Conservation (phyloP, 2,329 filamentous ascomycete species). For the Phaeosphaeria sp. region DNA sequence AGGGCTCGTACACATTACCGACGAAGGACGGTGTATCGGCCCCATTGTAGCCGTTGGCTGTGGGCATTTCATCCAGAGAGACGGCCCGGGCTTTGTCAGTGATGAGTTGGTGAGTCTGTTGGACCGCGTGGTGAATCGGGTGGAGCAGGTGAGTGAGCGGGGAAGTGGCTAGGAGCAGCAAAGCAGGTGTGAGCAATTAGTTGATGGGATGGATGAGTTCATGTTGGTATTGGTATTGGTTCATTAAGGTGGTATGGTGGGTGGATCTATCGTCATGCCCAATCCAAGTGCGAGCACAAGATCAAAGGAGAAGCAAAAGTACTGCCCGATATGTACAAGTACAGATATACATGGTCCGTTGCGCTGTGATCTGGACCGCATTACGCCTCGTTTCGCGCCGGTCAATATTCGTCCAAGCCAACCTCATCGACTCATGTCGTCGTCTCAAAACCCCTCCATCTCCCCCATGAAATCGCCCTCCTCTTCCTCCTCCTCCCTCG, state of each 20-base stretch:
- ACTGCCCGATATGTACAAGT: not conserved
- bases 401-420: too few species aligned
- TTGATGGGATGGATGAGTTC: too few species aligned
- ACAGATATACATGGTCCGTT: not conserved
- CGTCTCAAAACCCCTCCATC: conserved; percentile 31
- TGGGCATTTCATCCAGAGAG: conserved; percentile 64
- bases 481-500: conserved; percentile 12
- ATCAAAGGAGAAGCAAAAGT: not conserved
- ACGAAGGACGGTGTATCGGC: conserved; percentile 49
- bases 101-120: conserved; percentile 41
- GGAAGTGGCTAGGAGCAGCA: too few species aligned
- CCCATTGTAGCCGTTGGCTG: conserved; percentile 57
- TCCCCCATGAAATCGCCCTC: conserved; percentile 40
- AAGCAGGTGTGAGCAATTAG: too few species aligned
- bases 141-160: conserved; percentile 41
- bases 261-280: too few species aligned
- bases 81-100: conserved; percentile 54
- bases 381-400: not conserved
- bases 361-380: not conserved
- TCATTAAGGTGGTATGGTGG: too few species aligned
- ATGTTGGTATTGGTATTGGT: too few species aligned
- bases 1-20: conserved; percentile 56
- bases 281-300: not conserved
- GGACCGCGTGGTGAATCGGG: conserved; percentile 44
- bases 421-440: not conserved